A percentile compares a stretch with the other conserved stretches of the same genome.
Conservation (phyloP, 176 grass and related monocot genomes). For the Chrysopogon serrulatus region DNA sequence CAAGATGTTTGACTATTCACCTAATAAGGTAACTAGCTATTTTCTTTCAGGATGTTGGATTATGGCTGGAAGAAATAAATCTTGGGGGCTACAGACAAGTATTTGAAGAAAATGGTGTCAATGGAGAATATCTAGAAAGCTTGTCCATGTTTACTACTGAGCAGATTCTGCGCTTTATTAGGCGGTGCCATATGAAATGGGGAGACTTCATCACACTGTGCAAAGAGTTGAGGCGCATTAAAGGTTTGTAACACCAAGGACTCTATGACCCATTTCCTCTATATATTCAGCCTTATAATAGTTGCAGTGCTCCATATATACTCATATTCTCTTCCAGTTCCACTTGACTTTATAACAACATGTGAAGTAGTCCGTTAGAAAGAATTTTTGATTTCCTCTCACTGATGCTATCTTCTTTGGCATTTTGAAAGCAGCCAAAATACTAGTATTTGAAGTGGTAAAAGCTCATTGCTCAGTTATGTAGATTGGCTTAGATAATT, state of each 20-base stretch:
- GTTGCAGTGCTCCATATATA: background rate
- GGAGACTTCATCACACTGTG: slow-evolving; percentile 98
- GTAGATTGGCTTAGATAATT: background rate
- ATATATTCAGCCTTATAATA: background rate
- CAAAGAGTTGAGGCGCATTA: slow-evolving; percentile 98
- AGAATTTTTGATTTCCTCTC: background rate
- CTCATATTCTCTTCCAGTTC: background rate
- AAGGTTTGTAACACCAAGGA: slow-evolving; percentile 49
- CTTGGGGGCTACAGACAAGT: slow-evolving; percentile 86
- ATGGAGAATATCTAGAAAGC: slow-evolving; percentile 93
- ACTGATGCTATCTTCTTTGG: background rate
- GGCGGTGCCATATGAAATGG: slow-evolving; percentile 99
- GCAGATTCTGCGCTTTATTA: slow-evolving; percentile 97
- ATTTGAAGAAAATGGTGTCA: slow-evolving; percentile 91
- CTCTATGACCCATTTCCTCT: background rate
- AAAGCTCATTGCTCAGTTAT: background rate
- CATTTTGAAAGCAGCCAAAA: background rate
- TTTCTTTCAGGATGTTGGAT: slow-evolving; percentile 87
- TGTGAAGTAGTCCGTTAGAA: background rate
- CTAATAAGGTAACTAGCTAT: slow-evolving; percentile 19
- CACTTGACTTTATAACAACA: slow-evolving; percentile 9
- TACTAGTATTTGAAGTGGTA: background rate
- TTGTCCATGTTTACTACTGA: slow-evolving; percentile 96
- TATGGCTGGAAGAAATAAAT: slow-evolving; percentile 99
- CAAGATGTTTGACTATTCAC: background rate